Evolutionary conservation across 768 basidiomycete species (phyloP), one percentile per base, ranked within the genome.

Genomic region (Rhodocollybia butyracea): DNA sequence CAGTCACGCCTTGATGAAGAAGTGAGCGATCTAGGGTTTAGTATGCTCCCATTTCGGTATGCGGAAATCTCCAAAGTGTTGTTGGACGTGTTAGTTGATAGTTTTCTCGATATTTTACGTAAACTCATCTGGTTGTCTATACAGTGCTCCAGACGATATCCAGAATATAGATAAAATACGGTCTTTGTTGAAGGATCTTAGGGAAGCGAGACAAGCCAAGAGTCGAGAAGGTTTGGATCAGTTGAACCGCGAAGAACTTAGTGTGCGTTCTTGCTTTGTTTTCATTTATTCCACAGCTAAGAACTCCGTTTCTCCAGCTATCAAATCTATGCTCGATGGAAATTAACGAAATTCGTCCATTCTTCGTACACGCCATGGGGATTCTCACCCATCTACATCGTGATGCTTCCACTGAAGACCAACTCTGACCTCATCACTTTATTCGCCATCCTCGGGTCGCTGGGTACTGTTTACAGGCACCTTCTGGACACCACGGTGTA

Each of bases 171-270:
- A 97, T 54, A 89, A 84, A 61, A 74, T 98, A 21, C 83, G 91
- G 5, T 86, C 86, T 5, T 71, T 98, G 2, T 79, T 98, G 19
- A 95, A 98, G 68, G 94, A 97, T 66, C 76, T 98, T n/a, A 88
- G 95, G 12, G 95, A 98, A 74, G 92, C 91, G 12, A 81, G 97
- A 36, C 96, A 98, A 68, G 89, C 94, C 7, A 99, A 99, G 66
- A 88, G 90, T 71, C 75, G 95, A 58, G 84, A 89, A 53, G 94
- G 94, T 77, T 73, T 98, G 2, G 77, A 80, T 57, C 82, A 81
- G 57, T 76, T 97, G 27, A 90, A 94, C 67, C 82, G 91, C 64
- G 88, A 84, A 60, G 89, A 91, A 67, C 78, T 94, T 26, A 85
- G 84, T 70, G 92, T 91, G 68, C 39, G 85, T 71, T 30, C 56